phyloP scores from a whole-genome alignment of 2,329 filamentous ascomycete genomes.

The Beauveria sp. region DNA sequence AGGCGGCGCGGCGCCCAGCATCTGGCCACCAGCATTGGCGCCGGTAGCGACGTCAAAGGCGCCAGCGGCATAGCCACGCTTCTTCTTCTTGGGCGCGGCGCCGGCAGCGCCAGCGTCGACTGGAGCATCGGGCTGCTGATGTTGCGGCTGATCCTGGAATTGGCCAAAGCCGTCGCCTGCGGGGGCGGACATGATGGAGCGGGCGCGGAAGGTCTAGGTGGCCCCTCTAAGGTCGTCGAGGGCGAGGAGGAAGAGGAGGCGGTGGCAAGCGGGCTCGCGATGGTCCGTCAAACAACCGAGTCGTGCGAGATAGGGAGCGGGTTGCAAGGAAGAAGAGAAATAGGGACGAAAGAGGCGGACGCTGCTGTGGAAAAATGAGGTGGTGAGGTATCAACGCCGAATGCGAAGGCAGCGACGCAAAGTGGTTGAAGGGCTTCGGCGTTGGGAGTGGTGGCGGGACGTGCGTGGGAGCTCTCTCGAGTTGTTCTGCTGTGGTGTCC shows the following conservation, averaged over 20 bases:
- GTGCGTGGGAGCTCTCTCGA: constrained; percentile 9
- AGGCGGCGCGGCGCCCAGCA: constrained; percentile 31
- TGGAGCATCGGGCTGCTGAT: constrained; percentile 31
- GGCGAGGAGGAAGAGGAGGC: constrained; percentile 19
- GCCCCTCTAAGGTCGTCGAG: constrained; percentile 13
- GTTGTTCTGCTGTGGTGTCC: constrained; percentile 11
- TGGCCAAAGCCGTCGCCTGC: constrained; percentile 48
- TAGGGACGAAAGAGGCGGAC: not conserved
- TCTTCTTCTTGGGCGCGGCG: constrained; percentile 65
- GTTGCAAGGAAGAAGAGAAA: not conserved
- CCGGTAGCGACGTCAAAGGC: constrained; percentile 89
- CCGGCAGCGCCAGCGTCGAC: constrained; percentile 25
- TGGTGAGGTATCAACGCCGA: constrained; percentile 4
- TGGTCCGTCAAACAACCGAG: constrained; percentile 3
- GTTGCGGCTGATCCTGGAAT: constrained; percentile 34
- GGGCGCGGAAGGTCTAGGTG: not conserved
- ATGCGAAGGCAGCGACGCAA: constrained; percentile 8
- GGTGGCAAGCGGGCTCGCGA: constrained; percentile 14
- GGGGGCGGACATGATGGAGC: constrained; percentile 47
- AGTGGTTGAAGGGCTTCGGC: constrained; percentile 2
- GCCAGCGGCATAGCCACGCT: constrained; percentile 87
- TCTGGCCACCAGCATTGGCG: constrained; percentile 62
- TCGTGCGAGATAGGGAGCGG: constrained; percentile 1
- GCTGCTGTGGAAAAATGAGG: not conserved
- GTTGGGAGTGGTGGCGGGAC: constrained; percentile 9